Base-by-base conservation (phyloP, 352 stramenopile species). In the Globisporangium mamillatum region DNA sequence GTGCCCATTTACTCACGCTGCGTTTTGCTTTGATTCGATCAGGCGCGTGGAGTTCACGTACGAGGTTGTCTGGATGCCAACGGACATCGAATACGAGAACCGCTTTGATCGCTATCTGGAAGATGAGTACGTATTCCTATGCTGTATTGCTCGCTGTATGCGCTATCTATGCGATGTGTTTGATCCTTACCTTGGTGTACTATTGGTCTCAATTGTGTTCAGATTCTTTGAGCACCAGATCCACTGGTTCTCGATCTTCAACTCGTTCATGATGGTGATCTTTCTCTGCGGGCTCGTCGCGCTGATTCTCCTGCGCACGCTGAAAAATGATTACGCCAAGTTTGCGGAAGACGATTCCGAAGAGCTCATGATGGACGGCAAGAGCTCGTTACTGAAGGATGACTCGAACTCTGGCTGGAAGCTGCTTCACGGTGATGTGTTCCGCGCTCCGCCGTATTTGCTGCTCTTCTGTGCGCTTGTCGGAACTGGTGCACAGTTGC, bases 161-260 rank as follows among this genome's bases (percentile, higher is more conserved):
- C 44, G 6, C 14, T 44, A 44, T 61, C 12, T 36, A 14, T 60
- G 18, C 24, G 9, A n/a, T 29, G 14, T 29, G 14, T 22, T 27
- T 44, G 14, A n/a, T 25, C 12, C 4, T 46, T 8, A 29, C 55
- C 36, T 34, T 18, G 8, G 32, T 16, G 44, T 54, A 22, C 20
- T 22, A 22, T 32, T 27, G 38, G 10, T 41, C 2, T 38, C 4
- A 46, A 7, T 8, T 56, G 24, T 59, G n/a, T 9, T 20, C 50
- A 90, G 81, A 59, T 99, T 99, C 71, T 99, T 99, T 76, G 98
- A 99, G 84, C 98, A 99, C 79, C 95, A 99, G 68, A 99, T 99
- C 75, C 95, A 98, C 73, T 98, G 95, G 95, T 98, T 98, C 70
- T 98, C 90, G 61, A 98, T 98, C 64, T 98, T 98, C 77, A 98